Conservation (phyloP, 768 basidiomycete genomes). For the Sporobolomyces roseus region DNA sequence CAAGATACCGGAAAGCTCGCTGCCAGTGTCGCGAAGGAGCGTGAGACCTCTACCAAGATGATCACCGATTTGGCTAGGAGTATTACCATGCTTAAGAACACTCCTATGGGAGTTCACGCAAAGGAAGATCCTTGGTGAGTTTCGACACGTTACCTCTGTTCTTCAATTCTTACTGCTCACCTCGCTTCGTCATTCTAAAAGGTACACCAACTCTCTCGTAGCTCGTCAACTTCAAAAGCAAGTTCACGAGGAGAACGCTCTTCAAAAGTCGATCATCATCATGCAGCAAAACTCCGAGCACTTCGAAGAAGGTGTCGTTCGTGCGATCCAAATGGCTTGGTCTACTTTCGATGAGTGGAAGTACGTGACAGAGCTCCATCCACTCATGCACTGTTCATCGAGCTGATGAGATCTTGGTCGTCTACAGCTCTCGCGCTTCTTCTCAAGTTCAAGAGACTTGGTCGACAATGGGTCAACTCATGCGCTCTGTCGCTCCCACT, state of each 20-base stretch:
- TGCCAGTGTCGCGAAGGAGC: conserved; percentile 77
- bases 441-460: conserved; percentile 69
- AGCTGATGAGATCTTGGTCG: neutral
- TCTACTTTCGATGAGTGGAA: conserved; percentile 80
- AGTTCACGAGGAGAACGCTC: conserved; percentile 92
- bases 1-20: conserved; percentile 47
- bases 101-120: conserved; percentile 75
- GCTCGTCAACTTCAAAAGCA: conserved; percentile 70
- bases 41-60: conserved; percentile 76
- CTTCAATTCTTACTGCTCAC: neutral
- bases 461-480: conserved; percentile 63
- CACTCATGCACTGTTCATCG: neutral
- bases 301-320: conserved; percentile 94
- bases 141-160: neutral
- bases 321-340: conserved; percentile 94
- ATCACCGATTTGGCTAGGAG: conserved; percentile 81
- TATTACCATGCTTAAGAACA: conserved; percentile 91
- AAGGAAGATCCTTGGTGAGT: conserved; percentile 77
- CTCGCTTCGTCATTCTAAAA: neutral
- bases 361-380: neutral
- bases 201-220: conserved; percentile 61
- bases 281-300: conserved; percentile 94
- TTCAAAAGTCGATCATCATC: conserved; percentile 95
- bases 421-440: conserved; percentile 59
- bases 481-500: conserved; percentile 65